Evolutionary conservation across 768 basidiomycete genomes (phyloP).

Genomic region (Lentinula sp.): DNA sequence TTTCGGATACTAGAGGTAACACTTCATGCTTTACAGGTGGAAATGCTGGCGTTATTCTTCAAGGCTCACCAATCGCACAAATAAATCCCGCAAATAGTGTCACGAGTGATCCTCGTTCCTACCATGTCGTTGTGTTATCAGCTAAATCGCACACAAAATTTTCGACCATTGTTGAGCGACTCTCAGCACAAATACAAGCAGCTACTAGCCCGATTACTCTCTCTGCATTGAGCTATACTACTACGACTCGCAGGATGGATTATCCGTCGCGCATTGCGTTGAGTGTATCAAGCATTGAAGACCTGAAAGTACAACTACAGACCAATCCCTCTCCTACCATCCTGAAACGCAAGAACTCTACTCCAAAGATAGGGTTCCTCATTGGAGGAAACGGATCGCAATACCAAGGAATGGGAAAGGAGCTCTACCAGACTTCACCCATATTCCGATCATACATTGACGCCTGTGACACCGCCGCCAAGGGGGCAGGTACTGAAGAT

Average conservation of each 20-base stretch:
- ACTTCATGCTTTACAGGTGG: neutral
- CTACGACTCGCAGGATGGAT: slow-evolving; percentile 1
- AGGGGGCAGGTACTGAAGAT: neutral
- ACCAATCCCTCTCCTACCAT: neutral
- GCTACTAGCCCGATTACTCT: neutral
- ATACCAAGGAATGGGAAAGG: slow-evolving; percentile 3
- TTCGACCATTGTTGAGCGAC: neutral
- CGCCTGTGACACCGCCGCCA: neutral
- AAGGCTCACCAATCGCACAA: neutral
- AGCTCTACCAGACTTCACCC: neutral
- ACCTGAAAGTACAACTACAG: neutral
- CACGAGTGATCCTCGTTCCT: neutral
- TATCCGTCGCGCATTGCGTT: slow-evolving; percentile 5
- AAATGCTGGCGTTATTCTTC: slow-evolving; percentile 3
- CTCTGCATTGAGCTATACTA: slow-evolving; percentile 4
- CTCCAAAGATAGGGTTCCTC: slow-evolving; percentile 5
- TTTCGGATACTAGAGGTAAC: too few species aligned
- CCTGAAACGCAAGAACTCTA: neutral
- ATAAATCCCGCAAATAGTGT: neutral
- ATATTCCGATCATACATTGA: neutral
- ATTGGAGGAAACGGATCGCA: slow-evolving; percentile 7
- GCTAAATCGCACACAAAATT: slow-evolving; percentile 4
- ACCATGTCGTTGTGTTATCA: slow-evolving; percentile 1
- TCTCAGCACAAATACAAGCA: neutral
- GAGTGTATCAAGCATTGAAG: slow-evolving; percentile 4